Base-by-base conservation (phyloP, 2,329 filamentous ascomycete genomes). In the Bimuria novae-zelandiae region DNA sequence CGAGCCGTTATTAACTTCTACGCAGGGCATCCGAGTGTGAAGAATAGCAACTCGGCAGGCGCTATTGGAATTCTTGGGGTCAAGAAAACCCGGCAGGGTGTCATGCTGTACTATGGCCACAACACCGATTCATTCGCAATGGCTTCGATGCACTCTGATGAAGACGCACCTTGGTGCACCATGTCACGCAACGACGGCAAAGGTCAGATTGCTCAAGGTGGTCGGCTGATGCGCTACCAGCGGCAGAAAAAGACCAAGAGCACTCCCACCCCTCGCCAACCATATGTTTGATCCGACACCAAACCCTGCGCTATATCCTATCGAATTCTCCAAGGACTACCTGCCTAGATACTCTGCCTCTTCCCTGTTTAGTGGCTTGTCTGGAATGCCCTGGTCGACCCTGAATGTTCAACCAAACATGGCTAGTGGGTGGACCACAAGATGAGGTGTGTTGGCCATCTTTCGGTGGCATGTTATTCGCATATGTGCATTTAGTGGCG, bases 111-210 rank as follows among this genome's bases (percentile, higher is more conserved):
- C 74, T 99, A 96, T 77, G 92, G 89, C 1, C 94, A 99, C 79
- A 99, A 97, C 69, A 99, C 94, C 0, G 93, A 97, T 71, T 88
- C 85, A 1, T 88, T 89, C 67, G 92, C 92, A 5, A 77, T 99
- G 48, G 91, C 92, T 1, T 95, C 91, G 3, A 95, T 97, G 90
- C 85, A 88, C 32, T 89, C 88, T 1, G 82, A 85, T 22, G 92
- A 97, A 60, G 80, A 78, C 41, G 84, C 84, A 49, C 90, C 94
- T 0, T 78, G 84, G 29, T 94, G 89, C 61, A 89, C 93, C 52
- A 97, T 99, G 92, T 96, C 92, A 56, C 87, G 94, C 46, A 87
- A 80, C 62, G 79, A 71, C 40, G 79, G 80, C 37, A 76, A 76
- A 51, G 81, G 81, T 1, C 74, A 72, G 25, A 77, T 84, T 41